Evolutionary conservation across 768 basidiomycete species (phyloP).

Genomic region (Tricholoma sp.): DNA sequence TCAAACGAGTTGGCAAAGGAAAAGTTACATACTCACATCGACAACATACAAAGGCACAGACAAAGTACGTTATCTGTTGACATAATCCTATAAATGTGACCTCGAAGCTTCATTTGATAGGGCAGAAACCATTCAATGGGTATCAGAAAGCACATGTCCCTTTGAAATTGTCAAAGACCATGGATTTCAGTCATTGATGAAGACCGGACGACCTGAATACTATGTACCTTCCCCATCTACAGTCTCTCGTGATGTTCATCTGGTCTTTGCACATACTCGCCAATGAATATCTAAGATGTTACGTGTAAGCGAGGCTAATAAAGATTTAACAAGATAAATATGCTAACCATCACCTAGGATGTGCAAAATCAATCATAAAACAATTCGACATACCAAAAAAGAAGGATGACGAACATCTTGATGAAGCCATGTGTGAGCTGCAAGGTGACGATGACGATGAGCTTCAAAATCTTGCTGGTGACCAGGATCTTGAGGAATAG

Average conservation of each 20-base stretch:
- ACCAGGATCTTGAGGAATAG: neutral
- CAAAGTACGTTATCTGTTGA: constrained; percentile 14
- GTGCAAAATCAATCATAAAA: constrained; percentile 1
- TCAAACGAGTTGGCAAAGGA: constrained; percentile 21
- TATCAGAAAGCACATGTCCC: constrained; percentile 15
- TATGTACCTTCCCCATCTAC: constrained; percentile 23
- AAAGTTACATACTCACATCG: constrained; percentile 26
- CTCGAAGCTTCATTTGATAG: no score
- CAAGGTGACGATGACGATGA: neutral
- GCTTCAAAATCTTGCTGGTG: no score
- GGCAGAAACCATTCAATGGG: constrained; percentile 21
- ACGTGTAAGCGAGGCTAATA: constrained; percentile 13
- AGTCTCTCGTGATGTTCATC: constrained; percentile 23
- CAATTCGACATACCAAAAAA: neutral
- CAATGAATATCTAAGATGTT: constrained; percentile 23
- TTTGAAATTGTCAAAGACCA: constrained; percentile 27
- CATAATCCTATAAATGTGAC: neutral
- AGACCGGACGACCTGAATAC: constrained; percentile 24
- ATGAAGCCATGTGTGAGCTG: neutral
- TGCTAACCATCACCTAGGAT: no score
- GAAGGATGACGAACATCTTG: neutral
- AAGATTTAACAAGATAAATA: neutral
- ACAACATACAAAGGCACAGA: constrained; percentile 20
- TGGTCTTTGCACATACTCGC: constrained; percentile 17
- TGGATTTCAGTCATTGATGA: constrained; percentile 26